Conservation (phyloP, 305 asterid species). For the Petunia hybrid region DNA sequence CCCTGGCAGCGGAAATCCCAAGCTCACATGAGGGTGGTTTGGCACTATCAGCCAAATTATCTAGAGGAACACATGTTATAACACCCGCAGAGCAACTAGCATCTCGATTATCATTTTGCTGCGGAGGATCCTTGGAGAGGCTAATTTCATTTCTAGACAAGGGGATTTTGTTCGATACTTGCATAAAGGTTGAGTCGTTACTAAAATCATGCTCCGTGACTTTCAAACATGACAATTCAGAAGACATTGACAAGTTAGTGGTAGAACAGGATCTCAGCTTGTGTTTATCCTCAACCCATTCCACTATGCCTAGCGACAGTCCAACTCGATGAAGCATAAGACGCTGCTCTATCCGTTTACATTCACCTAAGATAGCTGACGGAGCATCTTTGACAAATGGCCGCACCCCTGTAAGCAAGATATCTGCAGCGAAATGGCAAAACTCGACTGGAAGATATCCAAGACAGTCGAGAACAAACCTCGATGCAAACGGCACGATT, state of each 20-base stretch:
- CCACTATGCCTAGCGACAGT: constrained; percentile 78
- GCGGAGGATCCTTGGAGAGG: constrained; percentile 40
- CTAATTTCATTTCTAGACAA: constrained; percentile 42
- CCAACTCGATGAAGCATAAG: constrained; percentile 93
- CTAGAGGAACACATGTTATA: constrained; percentile 40
- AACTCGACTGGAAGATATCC: constrained; percentile 82
- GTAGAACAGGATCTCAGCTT: constrained; percentile 48
- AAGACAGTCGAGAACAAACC: constrained; percentile 81
- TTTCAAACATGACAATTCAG: constrained; percentile 53
- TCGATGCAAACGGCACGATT: constrained; percentile 56
- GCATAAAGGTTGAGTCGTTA: constrained; percentile 39
- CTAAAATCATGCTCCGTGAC: constrained; percentile 40
- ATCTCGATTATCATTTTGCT: constrained; percentile 36
- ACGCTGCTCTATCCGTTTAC: constrained; percentile 66
- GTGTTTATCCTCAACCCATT: constrained; percentile 83
- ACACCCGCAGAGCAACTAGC: constrained; percentile 38
- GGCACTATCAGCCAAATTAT: constrained; percentile 36
- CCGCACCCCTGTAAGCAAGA: constrained; percentile 81
- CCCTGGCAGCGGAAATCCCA: constrained; percentile 48
- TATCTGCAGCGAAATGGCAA: constrained; percentile 77
- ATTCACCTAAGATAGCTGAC: constrained; percentile 71
- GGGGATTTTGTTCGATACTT: constrained; percentile 34
- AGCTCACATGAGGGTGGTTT: constrained; percentile 29
- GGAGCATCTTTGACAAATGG: constrained; percentile 73
- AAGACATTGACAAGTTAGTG: constrained; percentile 40